Base-by-base conservation (phyloP, 441 rosid genomes). In the Corymbia citriodora region DNA sequence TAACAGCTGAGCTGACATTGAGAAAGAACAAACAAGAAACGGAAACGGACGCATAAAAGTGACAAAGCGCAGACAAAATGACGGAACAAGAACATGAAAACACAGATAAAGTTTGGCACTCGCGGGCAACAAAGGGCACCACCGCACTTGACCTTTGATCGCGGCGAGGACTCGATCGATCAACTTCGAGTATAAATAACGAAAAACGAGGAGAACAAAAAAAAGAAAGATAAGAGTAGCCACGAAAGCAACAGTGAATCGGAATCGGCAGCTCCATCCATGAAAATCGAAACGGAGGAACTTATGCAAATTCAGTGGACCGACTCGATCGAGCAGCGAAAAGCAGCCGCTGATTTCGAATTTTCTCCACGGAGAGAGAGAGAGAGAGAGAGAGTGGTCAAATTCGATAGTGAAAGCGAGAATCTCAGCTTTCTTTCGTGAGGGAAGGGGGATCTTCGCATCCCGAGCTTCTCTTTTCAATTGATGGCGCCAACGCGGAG, bases 211-310 rank as follows among this genome's bases (percentile, higher is more conserved):
- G 86, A 40, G 29, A 5, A 48, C 36, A 74, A 85, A 81, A 59
- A 10, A 10, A 79, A 1, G 1, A 19, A 15, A 16, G 10, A 50
- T 88, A 86, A 87, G 70, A 87, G 33, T 54, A 52, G 3, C 79
- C 79, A 45, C 72, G 33, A 40, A 61, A 87, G 45, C 36, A 89
- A 53, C 90, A n/a, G 83, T 31, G 54, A 85, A 91, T 90, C 83
- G 91, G 94, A 92, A 92, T 93, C 92, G 27, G 88, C 74, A 87
- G 93, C 54, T 89, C 45, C 72, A 10, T 12, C 94, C 89, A 55
- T 55, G 27, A 74, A 55, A 83, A 72, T 27, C 57, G 82, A 88
- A 88, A 88, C 57, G 33, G 63, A 65, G n/a, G 88, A 27, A 55
- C 53, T 79, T 45, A 25, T 79, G 85, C 85, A 54, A 88, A 89